Conservation (phyloP, 805 yeast genomes). For the Yamadazyma kitorensis region DNA sequence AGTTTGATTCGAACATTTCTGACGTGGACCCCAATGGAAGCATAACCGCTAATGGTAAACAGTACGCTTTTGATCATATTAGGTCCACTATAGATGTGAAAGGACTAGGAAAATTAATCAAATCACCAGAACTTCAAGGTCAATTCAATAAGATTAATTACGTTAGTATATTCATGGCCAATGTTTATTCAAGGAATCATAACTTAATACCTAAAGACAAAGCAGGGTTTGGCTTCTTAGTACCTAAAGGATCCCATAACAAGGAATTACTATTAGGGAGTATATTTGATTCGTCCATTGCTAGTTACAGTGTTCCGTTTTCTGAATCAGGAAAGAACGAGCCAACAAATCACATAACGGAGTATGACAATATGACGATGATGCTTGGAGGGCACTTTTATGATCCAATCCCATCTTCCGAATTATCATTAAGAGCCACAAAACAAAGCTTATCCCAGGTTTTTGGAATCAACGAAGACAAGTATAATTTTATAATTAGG, state of each 20-base stretch:
- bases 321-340: conserved; percentile 3
- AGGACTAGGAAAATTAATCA: conserved; percentile 32
- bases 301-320: conserved; percentile 39
- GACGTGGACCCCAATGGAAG: conserved; percentile 18
- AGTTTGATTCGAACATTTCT: conserved; percentile 24
- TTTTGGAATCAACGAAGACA: conserved; percentile 20
- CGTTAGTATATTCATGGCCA: conserved; percentile 59
- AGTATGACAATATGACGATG: conserved; percentile 72
- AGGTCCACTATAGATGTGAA: conserved; percentile 56
- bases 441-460: conserved; percentile 20
- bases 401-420: conserved; percentile 27
- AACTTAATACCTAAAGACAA: conserved; percentile 31
- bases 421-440: conserved; percentile 23
- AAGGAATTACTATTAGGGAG: conserved; percentile 72
- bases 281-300: conserved; percentile 86
- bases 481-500: conserved; percentile 20
- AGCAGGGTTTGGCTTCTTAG: conserved; percentile 84
- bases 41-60: conserved; percentile 12
- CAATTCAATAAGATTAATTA: conserved; percentile 29
- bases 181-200: conserved; percentile 50
- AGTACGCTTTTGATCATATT: conserved; percentile 48
- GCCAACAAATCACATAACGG: not conserved
- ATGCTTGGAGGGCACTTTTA: conserved; percentile 85
- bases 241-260: conserved; percentile 56
- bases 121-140: conserved; percentile 15